These are phyloP conservation scores for Sugiyamaella japonica DNA, from an alignment of 1,139 yeast genomes.

Conservation along the genomic window DNA sequence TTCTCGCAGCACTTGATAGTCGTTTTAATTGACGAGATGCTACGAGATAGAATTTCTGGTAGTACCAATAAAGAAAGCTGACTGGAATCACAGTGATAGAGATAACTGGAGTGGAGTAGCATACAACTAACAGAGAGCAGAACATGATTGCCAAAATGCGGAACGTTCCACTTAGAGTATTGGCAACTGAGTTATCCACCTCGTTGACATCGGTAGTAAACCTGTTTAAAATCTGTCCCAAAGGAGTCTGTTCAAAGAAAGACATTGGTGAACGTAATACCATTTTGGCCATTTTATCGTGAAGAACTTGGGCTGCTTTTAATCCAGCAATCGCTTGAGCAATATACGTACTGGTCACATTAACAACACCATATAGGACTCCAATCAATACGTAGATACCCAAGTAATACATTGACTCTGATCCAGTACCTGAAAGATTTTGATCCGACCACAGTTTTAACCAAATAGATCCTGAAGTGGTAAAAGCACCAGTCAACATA, in stretches of 20 bases:
- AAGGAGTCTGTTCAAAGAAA: constrained; percentile 64
- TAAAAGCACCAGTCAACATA: constrained; percentile 56
- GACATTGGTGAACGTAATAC: constrained; percentile 77
- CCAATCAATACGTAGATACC: constrained; percentile 72
- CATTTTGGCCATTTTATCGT: constrained; percentile 71
- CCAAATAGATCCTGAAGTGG: constrained; percentile 77
- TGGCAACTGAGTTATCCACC: constrained; percentile 59
- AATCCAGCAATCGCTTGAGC: constrained; percentile 81
- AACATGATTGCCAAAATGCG: constrained; percentile 54
- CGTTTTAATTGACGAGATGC: constrained; percentile 79
- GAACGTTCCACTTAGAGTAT: constrained; percentile 44
- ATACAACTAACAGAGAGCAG: constrained; percentile 65
- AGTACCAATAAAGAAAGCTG: constrained; percentile 68
- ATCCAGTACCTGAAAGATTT: constrained; percentile 71
- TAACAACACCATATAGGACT: constrained; percentile 55
- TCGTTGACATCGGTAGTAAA: constrained; percentile 70
- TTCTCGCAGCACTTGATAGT: constrained; percentile 72
- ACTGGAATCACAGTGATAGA: constrained; percentile 45
- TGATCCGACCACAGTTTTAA: constrained; percentile 95
- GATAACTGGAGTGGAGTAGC: constrained; percentile 67
- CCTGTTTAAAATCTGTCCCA: constrained; percentile 67
- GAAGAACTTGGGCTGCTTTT: constrained; percentile 74
- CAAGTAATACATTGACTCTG: constrained; percentile 63
- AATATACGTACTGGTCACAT: constrained; percentile 61
- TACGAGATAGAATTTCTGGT: constrained; percentile 80